These are phyloP conservation scores for Trichoderma hamatum DNA, from an alignment of 2,329 filamentous ascomycete species.

Conservation along the genomic window DNA sequence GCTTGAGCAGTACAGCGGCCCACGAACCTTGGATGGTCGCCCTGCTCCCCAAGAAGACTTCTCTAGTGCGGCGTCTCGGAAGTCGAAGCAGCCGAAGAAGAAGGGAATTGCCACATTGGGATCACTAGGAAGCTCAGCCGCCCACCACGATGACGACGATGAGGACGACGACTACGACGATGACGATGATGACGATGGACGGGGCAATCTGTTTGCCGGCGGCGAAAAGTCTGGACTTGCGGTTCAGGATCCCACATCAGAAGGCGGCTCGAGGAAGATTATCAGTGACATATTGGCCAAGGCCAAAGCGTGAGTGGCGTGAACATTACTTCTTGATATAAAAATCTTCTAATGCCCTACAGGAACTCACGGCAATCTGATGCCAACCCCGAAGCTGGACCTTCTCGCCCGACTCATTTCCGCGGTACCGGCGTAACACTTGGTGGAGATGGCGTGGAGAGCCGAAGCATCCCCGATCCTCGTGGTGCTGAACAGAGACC, in stretches of 20 bases:
- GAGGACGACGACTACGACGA: slow-evolving; percentile 64
- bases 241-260: slow-evolving; percentile 62
- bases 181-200: slow-evolving; percentile 60
- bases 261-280: slow-evolving; percentile 56
- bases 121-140: slow-evolving; percentile 54
- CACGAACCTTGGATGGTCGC: slow-evolving; percentile 64
- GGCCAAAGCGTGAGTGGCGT: slow-evolving; percentile 57
- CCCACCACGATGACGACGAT: slow-evolving; percentile 56
- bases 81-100: slow-evolving; percentile 51
- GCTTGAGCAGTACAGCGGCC: slow-evolving; percentile 55
- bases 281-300: slow-evolving; percentile 67
- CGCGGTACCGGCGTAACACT: slow-evolving; percentile 73
- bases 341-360: slow-evolving; percentile 28
- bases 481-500: slow-evolving; percentile 36
- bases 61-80: slow-evolving; percentile 39
- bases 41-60: slow-evolving; percentile 52
- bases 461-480: slow-evolving; percentile 68
- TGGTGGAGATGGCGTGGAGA: slow-evolving; percentile 75
- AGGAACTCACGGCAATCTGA: slow-evolving; percentile 65
- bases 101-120: slow-evolving; percentile 65
- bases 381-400: slow-evolving; percentile 51
- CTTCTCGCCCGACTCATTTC: slow-evolving; percentile 60
- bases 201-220: slow-evolving; percentile 75
- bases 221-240: slow-evolving; percentile 80
- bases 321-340: not conserved